Evolutionary conservation across 257 asterid species (phyloP).

Genomic region (Salvia hispanica): DNA sequence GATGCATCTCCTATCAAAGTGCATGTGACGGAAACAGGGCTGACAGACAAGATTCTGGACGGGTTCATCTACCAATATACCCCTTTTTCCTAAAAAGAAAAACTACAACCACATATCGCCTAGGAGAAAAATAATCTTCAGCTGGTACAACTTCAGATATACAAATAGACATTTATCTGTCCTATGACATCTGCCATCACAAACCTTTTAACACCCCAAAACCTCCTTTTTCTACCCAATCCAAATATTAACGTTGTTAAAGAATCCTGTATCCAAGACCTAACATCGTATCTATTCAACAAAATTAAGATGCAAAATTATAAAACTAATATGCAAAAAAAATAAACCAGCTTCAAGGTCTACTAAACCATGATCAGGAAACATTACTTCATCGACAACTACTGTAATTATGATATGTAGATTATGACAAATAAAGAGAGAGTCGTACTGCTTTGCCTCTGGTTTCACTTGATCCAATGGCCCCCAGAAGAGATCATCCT

Average conservation of each 20-base stretch:
- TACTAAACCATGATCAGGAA: constrained; percentile 26
- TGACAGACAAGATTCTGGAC: too few relatives aligned
- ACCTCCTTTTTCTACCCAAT: not conserved
- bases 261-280: not conserved
- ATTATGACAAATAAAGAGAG: constrained; percentile 20
- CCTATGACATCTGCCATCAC: not conserved
- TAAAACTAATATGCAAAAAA: not conserved
- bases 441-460: constrained; percentile 72
- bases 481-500: constrained; percentile 97
- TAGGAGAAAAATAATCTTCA: constrained; percentile 10
- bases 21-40: too few relatives aligned
- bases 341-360: constrained; percentile 9
- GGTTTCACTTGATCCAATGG: constrained; percentile 74
- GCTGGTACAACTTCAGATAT: not conserved
- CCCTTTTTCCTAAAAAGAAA: not conserved
- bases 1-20: too few relatives aligned
- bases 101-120: not conserved
- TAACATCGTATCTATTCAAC: constrained; percentile 8
- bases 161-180: not conserved
- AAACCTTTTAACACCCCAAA: not conserved
- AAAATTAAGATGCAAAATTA: not conserved
- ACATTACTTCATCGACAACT: not conserved
- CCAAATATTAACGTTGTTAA: constrained; percentile 1
- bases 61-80: not conserved
- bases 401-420: not conserved